phyloP scores from a whole-genome alignment of 768 basidiomycete species.

The Amanita inopinata region DNA sequence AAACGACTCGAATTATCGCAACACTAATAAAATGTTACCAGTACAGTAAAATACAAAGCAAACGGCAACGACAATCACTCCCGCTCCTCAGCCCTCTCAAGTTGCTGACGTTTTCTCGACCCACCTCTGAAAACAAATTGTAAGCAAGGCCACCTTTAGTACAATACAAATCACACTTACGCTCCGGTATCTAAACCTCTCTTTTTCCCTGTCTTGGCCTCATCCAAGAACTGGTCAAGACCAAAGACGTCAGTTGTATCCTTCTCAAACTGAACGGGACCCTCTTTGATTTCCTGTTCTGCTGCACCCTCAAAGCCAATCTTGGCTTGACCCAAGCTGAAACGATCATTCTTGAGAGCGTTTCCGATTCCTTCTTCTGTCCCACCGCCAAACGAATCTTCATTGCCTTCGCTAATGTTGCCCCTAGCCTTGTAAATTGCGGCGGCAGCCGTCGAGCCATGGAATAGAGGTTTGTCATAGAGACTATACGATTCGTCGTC shows the following conservation, averaged over 20 bases:
- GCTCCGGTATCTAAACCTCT: constrained; percentile 72
- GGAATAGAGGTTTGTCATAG: constrained; percentile 93
- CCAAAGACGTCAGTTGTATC: constrained; percentile 96
- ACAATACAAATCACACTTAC: constrained; percentile 28
- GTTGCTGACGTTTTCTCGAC: constrained; percentile 59
- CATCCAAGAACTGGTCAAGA: constrained; percentile 92
- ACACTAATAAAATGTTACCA: constrained; percentile 2
- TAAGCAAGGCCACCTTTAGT: background rate
- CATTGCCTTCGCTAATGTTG: constrained; percentile 74
- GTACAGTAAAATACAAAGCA: constrained; percentile 8
- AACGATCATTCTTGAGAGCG: constrained; percentile 89
- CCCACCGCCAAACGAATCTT: constrained; percentile 89
- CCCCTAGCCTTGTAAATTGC: constrained; percentile 98
- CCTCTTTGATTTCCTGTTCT: constrained; percentile 78
- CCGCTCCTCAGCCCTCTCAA: constrained; percentile 46
- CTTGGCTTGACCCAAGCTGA: constrained; percentile 74
- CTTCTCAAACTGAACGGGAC: constrained; percentile 98
- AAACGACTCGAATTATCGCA: background rate
- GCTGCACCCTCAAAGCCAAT: constrained; percentile 89
- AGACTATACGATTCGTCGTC: constrained; percentile 92
- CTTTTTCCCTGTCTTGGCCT: constrained; percentile 93
- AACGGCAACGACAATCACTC: constrained; percentile 18
- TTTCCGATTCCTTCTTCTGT: constrained; percentile 91
- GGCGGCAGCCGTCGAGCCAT: constrained; percentile 92
- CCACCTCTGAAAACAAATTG: constrained; percentile 28